These are phyloP conservation scores for Geotrichum restrictum DNA, from an alignment of 1,139 yeast species.

Conservation along the genomic window DNA sequence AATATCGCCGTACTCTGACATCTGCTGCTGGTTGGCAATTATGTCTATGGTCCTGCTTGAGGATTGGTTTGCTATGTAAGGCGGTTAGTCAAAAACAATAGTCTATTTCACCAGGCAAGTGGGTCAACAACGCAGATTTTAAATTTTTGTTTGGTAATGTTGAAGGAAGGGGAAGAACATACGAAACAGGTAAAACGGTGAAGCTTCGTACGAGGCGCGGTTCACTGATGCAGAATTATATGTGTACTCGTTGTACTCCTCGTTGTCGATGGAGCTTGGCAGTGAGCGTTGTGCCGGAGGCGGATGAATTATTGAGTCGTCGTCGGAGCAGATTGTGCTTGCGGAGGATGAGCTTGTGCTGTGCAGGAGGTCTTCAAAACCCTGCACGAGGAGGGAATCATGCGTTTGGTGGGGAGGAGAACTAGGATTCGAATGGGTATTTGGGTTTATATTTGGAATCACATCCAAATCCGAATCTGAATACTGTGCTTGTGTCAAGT, in stretches of 20 bases:
- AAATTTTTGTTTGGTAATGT: no score
- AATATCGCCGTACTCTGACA: constrained; percentile 16
- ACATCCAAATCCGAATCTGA: no score
- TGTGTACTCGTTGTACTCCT: not conserved
- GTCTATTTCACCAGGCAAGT: no score
- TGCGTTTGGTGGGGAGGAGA: no score
- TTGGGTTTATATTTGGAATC: no score
- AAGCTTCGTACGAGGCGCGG: not conserved
- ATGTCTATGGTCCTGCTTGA: constrained; percentile 8
- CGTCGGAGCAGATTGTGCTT: not conserved
- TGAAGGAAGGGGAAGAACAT: not conserved
- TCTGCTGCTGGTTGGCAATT: constrained; percentile 10
- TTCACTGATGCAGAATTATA: not conserved
- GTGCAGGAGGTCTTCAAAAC: not conserved
- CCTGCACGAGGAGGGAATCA: no score
- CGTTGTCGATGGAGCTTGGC: not conserved
- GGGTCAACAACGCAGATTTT: not conserved
- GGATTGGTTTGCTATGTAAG: constrained; percentile 4
- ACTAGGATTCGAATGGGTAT: no score
- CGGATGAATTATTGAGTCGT: no score
- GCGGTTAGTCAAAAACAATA: not conserved
- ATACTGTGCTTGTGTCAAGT: no score
- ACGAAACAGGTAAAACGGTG: not conserved
- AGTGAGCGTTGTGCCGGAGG: no score
- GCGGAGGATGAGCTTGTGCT: not conserved